Evolutionary conservation across 2,329 filamentous ascomycete species (phyloP), one percentile per base, ranked within the genome.

Genomic region (Reticulascus tulasneorum): DNA sequence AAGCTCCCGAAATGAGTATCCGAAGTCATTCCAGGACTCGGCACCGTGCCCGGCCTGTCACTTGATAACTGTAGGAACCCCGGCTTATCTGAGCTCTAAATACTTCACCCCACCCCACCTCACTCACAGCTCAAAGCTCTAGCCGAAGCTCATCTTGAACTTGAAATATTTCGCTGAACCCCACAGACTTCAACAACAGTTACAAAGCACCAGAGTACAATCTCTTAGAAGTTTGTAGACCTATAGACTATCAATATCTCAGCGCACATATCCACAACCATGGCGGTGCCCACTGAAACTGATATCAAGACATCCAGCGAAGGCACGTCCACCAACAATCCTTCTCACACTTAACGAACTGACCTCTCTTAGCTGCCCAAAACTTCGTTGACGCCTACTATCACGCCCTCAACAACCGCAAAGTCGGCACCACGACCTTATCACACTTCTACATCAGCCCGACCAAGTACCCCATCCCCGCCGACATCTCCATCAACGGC

Each of bases 401-500:
- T 64, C 69, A 73, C 19, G 74, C 83, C n/a, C 67, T 94, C 33
- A 79, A 84, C 59, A 73, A 70, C 40, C 67, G 93, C 34, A 79
- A 83, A 58, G n/a, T n/a, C n/a, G 73, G 69, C 38, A 71, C 87
- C 25, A 54, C 72, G 21, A 63, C 66, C 7, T 72, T 94, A 11
- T 55, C 73, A 13, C 64, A 66, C n/a, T 94, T 82, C 69, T 94
- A 94, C 68, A 66, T 80, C 47, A 75, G 77, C 54, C 61, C 70
- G 33, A 48, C 70, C 9, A 64, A 70, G 41, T 75, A 78, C 45
- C 53, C 58, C 10, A 64, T 73, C n/a, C 67, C 69, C 22, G 72
- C 86, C 33, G 78, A 81, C 55, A 89, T 95, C 51, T 76, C 79
- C 51, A 82, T 89, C 70, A 94, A 94, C 64, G 88, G 89, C 50